Evolutionary conservation across 352 stramenopile species (phyloP).

Genomic region (Blastocystis sp.): DNA sequence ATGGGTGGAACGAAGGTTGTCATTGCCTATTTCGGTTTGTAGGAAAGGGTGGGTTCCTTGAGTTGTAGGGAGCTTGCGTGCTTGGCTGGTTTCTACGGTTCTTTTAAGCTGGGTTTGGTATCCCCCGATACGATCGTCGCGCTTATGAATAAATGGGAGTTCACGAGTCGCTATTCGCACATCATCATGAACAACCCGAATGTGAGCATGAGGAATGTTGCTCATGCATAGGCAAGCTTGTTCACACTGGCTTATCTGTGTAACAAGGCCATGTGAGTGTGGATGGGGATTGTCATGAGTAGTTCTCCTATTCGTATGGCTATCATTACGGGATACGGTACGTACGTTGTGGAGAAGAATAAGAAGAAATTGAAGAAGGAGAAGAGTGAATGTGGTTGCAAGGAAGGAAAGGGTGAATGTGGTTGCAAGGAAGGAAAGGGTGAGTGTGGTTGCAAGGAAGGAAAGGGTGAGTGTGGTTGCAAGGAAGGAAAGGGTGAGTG

Average conservation of each 20-base stretch:
- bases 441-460: neutral
- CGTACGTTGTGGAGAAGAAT: slow-evolving; percentile 45
- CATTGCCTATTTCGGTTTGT: slow-evolving; percentile 60
- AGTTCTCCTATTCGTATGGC: slow-evolving; percentile 60
- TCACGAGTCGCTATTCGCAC: slow-evolving; percentile 48
- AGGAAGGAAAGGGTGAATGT: neutral
- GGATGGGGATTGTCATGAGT: neutral
- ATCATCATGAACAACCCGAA: slow-evolving; percentile 56
- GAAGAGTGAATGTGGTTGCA: neutral
- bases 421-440: neutral
- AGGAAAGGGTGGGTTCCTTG: neutral
- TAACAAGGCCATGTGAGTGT: slow-evolving; percentile 36
- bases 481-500: slow-evolving; percentile 20
- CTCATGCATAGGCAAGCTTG: slow-evolving; percentile 25
- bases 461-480: neutral
- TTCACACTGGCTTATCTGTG: slow-evolving; percentile 21
- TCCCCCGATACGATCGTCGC: slow-evolving; percentile 28
- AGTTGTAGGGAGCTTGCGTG: slow-evolving; percentile 22
- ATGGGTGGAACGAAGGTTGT: slow-evolving; percentile 50
- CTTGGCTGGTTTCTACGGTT: slow-evolving; percentile 14
- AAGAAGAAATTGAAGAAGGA: slow-evolving; percentile 16
- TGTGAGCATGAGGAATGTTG: neutral
- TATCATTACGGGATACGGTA: slow-evolving; percentile 6
- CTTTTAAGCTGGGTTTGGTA: slow-evolving; percentile 48
- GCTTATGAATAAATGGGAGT: slow-evolving; percentile 61